A percentile compares a stretch with the other conserved stretches of the same genome.
Conservation (phyloP, 257 asterid genomes). For the Nicotiana knightiana region DNA sequence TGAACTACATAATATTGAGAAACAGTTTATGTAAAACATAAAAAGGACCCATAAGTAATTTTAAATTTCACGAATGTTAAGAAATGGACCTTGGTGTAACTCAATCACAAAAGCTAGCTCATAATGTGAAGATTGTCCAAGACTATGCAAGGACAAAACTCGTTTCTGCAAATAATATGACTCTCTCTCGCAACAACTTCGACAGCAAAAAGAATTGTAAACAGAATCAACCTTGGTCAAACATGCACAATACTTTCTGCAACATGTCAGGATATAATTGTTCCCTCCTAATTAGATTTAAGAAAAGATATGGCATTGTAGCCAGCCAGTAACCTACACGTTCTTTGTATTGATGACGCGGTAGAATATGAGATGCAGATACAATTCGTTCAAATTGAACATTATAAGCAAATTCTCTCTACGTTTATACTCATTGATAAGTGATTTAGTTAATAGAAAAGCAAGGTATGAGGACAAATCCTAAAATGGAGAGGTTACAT, state of each 20-base stretch:
- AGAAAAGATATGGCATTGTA: neutral
- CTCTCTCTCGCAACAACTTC: neutral
- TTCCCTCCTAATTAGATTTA: no score
- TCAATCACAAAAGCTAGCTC: neutral
- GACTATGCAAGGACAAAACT: neutral
- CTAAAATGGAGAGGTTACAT: neutral
- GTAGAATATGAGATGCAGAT: neutral
- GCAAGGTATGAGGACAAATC: neutral
- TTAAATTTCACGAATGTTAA: neutral
- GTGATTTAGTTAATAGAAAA: neutral
- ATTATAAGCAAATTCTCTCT: neutral
- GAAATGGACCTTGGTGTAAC: neutral
- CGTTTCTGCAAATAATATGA: neutral
- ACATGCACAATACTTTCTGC: no score
- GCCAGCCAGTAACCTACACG: neutral
- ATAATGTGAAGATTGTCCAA: neutral
- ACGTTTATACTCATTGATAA: neutral
- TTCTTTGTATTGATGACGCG: neutral
- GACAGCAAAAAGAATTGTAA: neutral
- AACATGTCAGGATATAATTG: no score
- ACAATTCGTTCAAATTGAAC: conserved; percentile 7
- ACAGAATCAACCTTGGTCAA: no score
- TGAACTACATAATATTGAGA: neutral
- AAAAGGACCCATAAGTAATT: neutral
- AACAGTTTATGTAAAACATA: neutral